Evolutionary conservation across 2,329 filamentous ascomycete genomes (phyloP).

Genomic region (Metarhizium anisopliae): DNA sequence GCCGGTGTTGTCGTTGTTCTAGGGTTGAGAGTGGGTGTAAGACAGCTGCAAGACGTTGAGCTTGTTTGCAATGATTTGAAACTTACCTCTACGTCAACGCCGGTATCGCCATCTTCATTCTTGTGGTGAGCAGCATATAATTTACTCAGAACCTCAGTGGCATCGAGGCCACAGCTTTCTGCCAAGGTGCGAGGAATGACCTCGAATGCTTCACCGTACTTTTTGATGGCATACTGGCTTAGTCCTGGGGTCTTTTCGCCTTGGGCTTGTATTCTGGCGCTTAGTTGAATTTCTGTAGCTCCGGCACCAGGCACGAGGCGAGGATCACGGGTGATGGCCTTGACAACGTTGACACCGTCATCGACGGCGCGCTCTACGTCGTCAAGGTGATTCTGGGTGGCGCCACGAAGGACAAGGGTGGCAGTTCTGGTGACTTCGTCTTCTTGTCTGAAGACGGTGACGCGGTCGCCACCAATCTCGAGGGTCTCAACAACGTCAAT

Average conservation of each 20-base stretch:
- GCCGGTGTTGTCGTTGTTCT: slow-evolving; percentile 71
- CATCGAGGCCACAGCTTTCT: slow-evolving; percentile 90
- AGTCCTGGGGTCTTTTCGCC: slow-evolving; percentile 90
- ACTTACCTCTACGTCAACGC: slow-evolving; percentile 79
- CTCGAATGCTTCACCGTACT: slow-evolving; percentile 96
- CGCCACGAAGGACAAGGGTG: slow-evolving; percentile 86
- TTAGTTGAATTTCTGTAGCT: slow-evolving; percentile 87
- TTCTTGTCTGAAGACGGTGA: slow-evolving; percentile 97
- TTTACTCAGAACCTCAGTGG: slow-evolving; percentile 88
- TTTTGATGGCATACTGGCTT: slow-evolving; percentile 93
- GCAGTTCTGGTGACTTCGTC: slow-evolving; percentile 85
- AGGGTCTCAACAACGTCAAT: slow-evolving; percentile 94
- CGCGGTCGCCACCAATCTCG: slow-evolving; percentile 94
- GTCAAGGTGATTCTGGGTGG: slow-evolving; percentile 96
- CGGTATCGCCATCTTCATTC: slow-evolving; percentile 79
- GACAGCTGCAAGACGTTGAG: background rate
- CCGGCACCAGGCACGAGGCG: slow-evolving; percentile 89
- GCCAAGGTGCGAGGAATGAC: slow-evolving; percentile 90
- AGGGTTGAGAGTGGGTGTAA: slow-evolving; percentile 8
- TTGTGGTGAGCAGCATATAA: slow-evolving; percentile 91
- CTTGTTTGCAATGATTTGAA: background rate
- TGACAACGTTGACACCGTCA: slow-evolving; percentile 96
- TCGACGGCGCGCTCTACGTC: slow-evolving; percentile 96
- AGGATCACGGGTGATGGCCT: slow-evolving; percentile 91
- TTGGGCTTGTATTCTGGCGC: slow-evolving; percentile 82